Evolutionary conservation across 1,284 basidiomycete species (phyloP).

Genomic region (Pascua sp.): DNA sequence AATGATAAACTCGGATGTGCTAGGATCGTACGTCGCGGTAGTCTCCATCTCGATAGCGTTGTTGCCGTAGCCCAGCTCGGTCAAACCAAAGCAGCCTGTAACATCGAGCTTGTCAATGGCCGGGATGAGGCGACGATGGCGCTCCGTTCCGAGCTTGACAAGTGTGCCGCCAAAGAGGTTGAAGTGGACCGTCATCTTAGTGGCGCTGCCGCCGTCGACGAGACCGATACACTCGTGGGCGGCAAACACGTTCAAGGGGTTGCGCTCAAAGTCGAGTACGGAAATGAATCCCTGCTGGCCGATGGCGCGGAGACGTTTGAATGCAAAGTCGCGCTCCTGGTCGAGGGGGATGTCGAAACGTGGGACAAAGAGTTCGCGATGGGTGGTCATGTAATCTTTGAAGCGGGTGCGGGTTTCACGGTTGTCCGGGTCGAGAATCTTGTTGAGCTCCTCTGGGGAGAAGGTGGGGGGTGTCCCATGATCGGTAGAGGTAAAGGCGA

Average conservation of each 20-base stretch:
- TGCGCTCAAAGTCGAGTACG: constrained; percentile 15
- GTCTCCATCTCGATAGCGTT: constrained; percentile 18
- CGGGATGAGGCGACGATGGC: constrained; percentile 10
- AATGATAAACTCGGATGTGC: constrained; percentile 9
- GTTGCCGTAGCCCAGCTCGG: constrained; percentile 8
- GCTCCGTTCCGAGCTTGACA: constrained; percentile 16
- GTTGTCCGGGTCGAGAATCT: constrained; percentile 17
- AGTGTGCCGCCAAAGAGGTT: constrained; percentile 17
- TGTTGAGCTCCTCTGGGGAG: constrained; percentile 11
- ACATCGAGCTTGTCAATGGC: constrained; percentile 8
- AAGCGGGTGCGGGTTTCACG: constrained; percentile 6
- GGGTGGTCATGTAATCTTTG: constrained; percentile 7
- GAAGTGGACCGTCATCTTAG: constrained; percentile 17
- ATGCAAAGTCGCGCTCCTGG: constrained; percentile 14
- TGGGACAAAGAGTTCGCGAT: constrained; percentile 13
- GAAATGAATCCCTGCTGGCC: constrained; percentile 9
- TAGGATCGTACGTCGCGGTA: constrained; percentile 8
- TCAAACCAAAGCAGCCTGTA: constrained; percentile 12
- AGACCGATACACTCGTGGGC: constrained; percentile 14
- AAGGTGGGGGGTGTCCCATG: constrained; percentile 9
- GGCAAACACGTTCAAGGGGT: constrained; percentile 17
- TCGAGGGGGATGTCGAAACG: constrained; percentile 16
- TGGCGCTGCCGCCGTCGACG: constrained; percentile 7
- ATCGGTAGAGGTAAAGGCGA: no score
- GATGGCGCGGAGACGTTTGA: constrained; percentile 3